A percentile compares a stretch with the other conserved stretches of the same genome.
These are phyloP conservation scores for Entomortierella beljakovae DNA, from an alignment of 192 early-diverging fungal genomes.

Conservation along the genomic window DNA sequence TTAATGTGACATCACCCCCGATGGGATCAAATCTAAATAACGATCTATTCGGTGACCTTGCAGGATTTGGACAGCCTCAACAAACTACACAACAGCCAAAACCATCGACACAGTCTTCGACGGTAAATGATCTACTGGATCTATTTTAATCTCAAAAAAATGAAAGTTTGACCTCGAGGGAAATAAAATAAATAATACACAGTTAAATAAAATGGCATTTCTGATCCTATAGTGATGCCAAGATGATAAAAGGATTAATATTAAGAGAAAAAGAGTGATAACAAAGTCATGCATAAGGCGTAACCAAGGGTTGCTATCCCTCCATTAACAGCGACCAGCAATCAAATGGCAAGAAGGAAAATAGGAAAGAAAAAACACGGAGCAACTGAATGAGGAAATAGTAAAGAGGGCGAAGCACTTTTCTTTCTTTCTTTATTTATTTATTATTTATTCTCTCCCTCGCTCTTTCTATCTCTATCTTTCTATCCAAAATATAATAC, in stretches of 20 bases:
- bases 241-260: no score
- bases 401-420: neutral
- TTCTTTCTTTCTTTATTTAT: no score
- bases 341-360: neutral
- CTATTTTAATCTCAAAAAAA: conserved; percentile 18
- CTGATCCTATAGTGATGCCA: neutral
- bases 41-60: conserved; percentile 36
- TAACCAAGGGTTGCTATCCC: no score
- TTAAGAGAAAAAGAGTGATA: no score
- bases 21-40: neutral
- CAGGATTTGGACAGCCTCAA: conserved; percentile 41
- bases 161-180: neutral
- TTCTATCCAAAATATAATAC: neutral
- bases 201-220: neutral
- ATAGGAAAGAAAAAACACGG: conserved; percentile 6
- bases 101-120: conserved; percentile 21
- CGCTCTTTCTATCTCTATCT: neutral
- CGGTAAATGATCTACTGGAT: conserved; percentile 38
- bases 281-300: neutral
- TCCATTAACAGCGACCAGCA: no score
- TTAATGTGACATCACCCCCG: neutral
- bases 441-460: no score
- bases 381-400: no score
- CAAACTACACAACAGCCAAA: conserved; percentile 29
- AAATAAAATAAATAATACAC: neutral